Evolutionary conservation across 2,329 filamentous ascomycete genomes (phyloP).

Genomic region (Sclerotinia sclerotiorum): DNA sequence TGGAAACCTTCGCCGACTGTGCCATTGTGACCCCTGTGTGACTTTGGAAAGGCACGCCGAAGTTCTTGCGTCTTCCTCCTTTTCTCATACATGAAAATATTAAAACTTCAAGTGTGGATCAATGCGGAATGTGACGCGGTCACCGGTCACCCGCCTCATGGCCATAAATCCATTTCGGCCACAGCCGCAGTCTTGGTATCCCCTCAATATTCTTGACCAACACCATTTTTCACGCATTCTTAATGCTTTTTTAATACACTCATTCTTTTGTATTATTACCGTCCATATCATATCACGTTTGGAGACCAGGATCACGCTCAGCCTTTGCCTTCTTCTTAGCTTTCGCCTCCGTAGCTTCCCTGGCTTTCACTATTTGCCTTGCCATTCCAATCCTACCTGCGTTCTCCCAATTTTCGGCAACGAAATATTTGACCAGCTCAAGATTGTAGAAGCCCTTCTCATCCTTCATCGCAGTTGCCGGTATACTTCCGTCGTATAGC

Average conservation of each 20-base stretch:
- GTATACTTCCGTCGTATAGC: slow-evolving; percentile 42
- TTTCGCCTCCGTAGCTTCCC: slow-evolving; percentile 29
- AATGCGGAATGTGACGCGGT: neutral
- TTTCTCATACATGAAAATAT: neutral
- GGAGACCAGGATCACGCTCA: neutral
- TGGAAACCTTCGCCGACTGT: neutral
- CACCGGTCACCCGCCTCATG: neutral
- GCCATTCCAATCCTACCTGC: slow-evolving; percentile 43
- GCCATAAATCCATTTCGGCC: neutral
- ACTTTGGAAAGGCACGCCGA: neutral
- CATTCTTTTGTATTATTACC: neutral
- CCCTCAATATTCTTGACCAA: neutral
- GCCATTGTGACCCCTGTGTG: neutral
- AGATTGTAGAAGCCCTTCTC: slow-evolving; percentile 47
- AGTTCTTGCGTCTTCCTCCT: neutral
- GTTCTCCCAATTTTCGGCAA: slow-evolving; percentile 43
- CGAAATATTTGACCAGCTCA: slow-evolving; percentile 46
- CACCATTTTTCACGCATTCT: neutral
- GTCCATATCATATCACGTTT: neutral
- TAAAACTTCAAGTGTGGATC: neutral
- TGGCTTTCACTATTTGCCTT: slow-evolving; percentile 31
- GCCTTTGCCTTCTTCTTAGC: slow-evolving; percentile 25
- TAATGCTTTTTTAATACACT: neutral
- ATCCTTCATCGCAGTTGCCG: slow-evolving; percentile 39
- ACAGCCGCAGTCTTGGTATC: neutral